phyloP scores from a whole-genome alignment of 108 stramenopile genomes.

The Fragilaria crotonensis region DNA sequence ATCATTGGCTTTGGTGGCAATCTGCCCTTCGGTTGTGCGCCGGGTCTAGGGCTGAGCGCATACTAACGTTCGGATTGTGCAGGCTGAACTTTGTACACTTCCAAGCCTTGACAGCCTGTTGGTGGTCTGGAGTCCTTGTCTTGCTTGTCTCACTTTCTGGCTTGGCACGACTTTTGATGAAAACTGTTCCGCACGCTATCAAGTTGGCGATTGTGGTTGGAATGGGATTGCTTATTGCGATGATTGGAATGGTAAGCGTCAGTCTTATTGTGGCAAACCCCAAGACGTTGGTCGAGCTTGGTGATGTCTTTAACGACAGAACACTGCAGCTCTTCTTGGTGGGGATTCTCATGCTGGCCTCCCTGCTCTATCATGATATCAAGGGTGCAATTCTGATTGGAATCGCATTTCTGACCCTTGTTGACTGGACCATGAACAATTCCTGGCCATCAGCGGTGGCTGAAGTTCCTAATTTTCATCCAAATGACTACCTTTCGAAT shows the following conservation, averaged over 20 bases:
- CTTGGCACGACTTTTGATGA: conserved; percentile 21
- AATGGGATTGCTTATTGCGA: conserved; percentile 50
- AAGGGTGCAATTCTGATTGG: conserved; percentile 49
- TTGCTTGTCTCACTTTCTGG: conserved; percentile 20
- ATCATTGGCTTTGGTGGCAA: conserved; percentile 44
- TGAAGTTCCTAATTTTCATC: conserved; percentile 23
- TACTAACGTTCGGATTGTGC: conserved; percentile 57
- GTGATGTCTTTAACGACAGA: conserved; percentile 21
- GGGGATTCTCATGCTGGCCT: conserved; percentile 40
- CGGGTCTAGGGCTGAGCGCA: conserved; percentile 43
- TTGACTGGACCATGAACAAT: conserved; percentile 25
- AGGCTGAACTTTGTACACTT: conserved; percentile 19
- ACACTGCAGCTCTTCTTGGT: conserved; percentile 25
- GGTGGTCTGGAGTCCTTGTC: conserved; percentile 24
- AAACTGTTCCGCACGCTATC: conserved; percentile 19
- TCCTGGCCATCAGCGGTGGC: conserved; percentile 26
- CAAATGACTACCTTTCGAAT: conserved; percentile 13
- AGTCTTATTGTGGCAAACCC: conserved; percentile 34
- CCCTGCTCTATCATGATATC: conserved; percentile 36
- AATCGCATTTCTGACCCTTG: conserved; percentile 28
- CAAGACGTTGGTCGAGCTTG: conserved; percentile 39
- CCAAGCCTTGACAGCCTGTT: conserved; percentile 28
- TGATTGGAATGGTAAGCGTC: conserved; percentile 49
- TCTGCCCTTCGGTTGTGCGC: conserved; percentile 55
- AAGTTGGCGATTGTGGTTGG: conserved; percentile 57